Evolutionary conservation across 192 early-diverging fungal species (phyloP), one percentile per base, ranked within the genome.

Genomic region (Jimgerdemannia lactiflua): DNA sequence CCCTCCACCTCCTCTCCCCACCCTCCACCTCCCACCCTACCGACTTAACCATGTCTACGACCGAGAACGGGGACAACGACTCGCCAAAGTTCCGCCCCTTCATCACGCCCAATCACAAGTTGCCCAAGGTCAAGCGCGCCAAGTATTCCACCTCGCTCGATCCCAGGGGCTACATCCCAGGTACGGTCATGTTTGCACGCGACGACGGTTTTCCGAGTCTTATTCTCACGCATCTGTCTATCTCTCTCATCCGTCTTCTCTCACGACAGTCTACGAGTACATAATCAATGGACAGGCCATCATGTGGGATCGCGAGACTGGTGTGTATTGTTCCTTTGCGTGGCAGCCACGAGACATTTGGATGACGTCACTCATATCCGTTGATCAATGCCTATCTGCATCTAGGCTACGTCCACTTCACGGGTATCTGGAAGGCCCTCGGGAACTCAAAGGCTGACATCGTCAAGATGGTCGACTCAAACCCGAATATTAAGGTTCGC

Each of bases 271-370:
- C 0, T 90, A 86, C 74, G 88, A 89, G 79, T 89, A 87, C 76
- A 81, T 78, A 43, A 80, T 88, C 67, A 87, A 88, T 67, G 79
- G 82, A 8, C 85, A 86, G 65, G 87, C 88, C 42, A 88, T 89
- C 42, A 89, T 89, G 88, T 89, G 88, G 88, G 88, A 89, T 75
- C 80, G 86, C 79, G 87, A 89, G 74, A 85, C 84, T 44, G 82
- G 81, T 66, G 49, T 59, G 6, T 59, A 14, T 59, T 59, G 29
- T 29, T 29, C 29, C 29, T 29, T 29, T 29, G 29, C 29, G 29
- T 29, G 29, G 29, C 29, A 29, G 64, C n/a, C 64, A 64, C 10
- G 11, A 64, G 11, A 64, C 8, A 1, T 20, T 20, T 19, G 67
- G 67, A 44, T 67, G 65, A 75, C 72, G 64, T 64, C 63, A 65